A percentile compares a stretch with the other conserved stretches of the same genome.
phyloP scores from a whole-genome alignment of 2,329 filamentous ascomycete genomes.

The Ceratocystis huliohia region DNA sequence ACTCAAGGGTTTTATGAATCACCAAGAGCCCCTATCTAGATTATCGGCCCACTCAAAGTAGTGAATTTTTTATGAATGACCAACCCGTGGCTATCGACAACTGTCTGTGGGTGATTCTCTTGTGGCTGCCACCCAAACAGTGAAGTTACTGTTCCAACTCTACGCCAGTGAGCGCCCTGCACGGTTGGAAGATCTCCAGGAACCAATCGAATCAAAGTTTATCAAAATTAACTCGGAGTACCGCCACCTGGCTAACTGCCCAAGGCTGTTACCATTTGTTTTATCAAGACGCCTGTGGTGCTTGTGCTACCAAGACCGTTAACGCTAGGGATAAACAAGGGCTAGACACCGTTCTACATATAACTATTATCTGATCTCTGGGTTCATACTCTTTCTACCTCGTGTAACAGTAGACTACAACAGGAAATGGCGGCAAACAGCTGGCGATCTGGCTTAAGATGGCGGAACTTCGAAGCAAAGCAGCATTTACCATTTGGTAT shows the following conservation, averaged over 20 bases:
- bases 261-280: not conserved
- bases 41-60: no score
- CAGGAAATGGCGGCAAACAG: not conserved
- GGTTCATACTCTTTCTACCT: not conserved
- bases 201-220: not conserved
- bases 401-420: not conserved
- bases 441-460: conserved; percentile 3
- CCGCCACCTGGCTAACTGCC: not conserved
- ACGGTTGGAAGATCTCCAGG: not conserved
- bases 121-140: not conserved
- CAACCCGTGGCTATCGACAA: no score
- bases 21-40: no score
- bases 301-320: not conserved
- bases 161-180: not conserved
- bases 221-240: not conserved
- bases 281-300: not conserved
- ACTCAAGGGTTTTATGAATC: not conserved
- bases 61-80: no score
- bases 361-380: not conserved
- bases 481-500: not conserved
- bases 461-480: not conserved
- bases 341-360: not conserved
- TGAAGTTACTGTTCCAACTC: not conserved
- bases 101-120: no score
- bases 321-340: not conserved